Conservation (phyloP, 2,329 filamentous ascomycete genomes). For the Epichloe elymi region DNA sequence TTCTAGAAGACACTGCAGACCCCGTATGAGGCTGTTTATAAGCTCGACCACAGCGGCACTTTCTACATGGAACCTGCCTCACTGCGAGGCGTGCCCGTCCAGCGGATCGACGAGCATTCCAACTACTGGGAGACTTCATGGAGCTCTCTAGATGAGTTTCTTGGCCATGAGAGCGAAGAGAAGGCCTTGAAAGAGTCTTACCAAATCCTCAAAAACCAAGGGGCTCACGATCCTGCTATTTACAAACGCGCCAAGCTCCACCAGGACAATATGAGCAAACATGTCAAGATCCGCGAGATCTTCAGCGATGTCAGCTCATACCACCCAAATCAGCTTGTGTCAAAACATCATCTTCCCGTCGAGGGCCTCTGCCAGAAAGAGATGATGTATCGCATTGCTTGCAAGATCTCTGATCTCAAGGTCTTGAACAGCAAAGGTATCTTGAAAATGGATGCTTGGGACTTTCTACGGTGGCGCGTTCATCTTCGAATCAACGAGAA, state of each 20-base stretch:
- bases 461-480: slow-evolving; percentile 25
- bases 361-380: slow-evolving; percentile 22
- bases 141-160: slow-evolving; percentile 16
- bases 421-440: slow-evolving; percentile 12
- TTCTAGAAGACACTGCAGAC: slow-evolving; percentile 9
- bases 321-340: slow-evolving; percentile 25
- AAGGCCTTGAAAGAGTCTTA: slow-evolving; percentile 9
- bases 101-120: slow-evolving; percentile 15
- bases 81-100: slow-evolving; percentile 15
- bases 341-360: slow-evolving; percentile 18
- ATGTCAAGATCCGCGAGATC: slow-evolving; percentile 20
- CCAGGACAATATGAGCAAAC: slow-evolving; percentile 20
- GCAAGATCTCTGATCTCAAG: slow-evolving; percentile 19
- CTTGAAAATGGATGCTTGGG: slow-evolving; percentile 23
- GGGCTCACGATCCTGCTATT: slow-evolving; percentile 7
- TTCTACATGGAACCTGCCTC: slow-evolving; percentile 13
- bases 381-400: slow-evolving; percentile 22
- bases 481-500: slow-evolving; percentile 8
- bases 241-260: slow-evolving; percentile 12
- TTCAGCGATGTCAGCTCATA: slow-evolving; percentile 17
- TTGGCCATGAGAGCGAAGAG: slow-evolving; percentile 14
- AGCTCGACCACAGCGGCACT: slow-evolving; percentile 10
- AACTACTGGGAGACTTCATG: slow-evolving; percentile 20
- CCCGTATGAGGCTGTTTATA: slow-evolving; percentile 9
- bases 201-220: neutral